Evolutionary conservation across 345 rosid genomes (phyloP).

Genomic region (Heritiera fomes): DNA sequence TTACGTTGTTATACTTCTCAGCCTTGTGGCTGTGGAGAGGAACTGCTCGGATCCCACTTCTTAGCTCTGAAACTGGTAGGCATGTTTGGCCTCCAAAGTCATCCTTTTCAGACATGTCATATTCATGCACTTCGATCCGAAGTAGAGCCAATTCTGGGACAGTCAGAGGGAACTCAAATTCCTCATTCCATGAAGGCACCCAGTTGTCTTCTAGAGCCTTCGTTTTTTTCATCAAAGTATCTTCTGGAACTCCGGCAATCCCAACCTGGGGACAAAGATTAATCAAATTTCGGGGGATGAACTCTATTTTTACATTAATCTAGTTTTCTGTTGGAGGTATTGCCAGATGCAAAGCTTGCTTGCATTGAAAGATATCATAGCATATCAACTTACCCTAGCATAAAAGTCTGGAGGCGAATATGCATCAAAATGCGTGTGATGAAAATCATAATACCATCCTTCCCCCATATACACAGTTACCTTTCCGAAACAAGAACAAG

Average conservation of each 20-base stretch:
- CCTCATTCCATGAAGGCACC: constrained; percentile 81
- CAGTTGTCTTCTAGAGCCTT: constrained; percentile 71
- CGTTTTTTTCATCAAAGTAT: constrained; percentile 71
- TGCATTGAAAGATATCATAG: background rate
- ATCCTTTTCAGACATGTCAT: constrained; percentile 83
- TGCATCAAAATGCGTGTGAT: constrained; percentile 64
- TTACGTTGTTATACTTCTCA: constrained; percentile 57
- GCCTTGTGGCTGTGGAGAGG: constrained; percentile 55
- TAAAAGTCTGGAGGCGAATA: constrained; percentile 59
- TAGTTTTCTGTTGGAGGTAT: background rate
- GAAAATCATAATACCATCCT: constrained; percentile 81
- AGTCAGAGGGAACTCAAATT: constrained; percentile 76
- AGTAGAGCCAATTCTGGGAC: constrained; percentile 86
- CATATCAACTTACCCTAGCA: constrained; percentile 50
- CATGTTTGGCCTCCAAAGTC: constrained; percentile 95
- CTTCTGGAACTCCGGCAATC: constrained; percentile 84
- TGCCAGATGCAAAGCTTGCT: background rate
- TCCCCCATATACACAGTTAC: constrained; percentile 88
- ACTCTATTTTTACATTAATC: background rate
- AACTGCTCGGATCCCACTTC: constrained; percentile 71
- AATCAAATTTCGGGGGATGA: background rate
- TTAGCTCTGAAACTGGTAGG: constrained; percentile 71
- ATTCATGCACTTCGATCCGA: constrained; percentile 84
- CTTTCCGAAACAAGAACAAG: constrained; percentile 31
- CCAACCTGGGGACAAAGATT: constrained; percentile 55